A percentile compares a stretch with the other conserved stretches of the same genome.
Evolutionary conservation across 257 asterid species (phyloP).

Genomic region (Solanum lignicaule): DNA sequence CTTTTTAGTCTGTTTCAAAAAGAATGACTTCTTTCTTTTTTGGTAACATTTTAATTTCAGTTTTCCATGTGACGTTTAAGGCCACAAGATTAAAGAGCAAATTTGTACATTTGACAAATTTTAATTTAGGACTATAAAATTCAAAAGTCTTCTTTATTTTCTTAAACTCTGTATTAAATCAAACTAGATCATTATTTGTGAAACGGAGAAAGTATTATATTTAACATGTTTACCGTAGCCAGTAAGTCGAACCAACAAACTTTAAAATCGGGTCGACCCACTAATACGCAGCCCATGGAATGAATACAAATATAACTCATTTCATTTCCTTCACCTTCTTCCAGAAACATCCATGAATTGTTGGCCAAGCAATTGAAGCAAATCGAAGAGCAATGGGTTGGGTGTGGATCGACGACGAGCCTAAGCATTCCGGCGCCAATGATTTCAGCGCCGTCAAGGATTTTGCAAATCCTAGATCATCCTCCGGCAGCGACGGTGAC

Average conservation of each 20-base stretch:
- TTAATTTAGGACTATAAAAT: too few species aligned
- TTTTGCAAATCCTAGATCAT: neutral
- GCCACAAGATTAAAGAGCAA: too few species aligned
- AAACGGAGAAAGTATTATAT: too few species aligned
- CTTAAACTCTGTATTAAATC: too few species aligned
- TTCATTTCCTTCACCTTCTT: neutral
- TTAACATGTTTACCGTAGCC: neutral
- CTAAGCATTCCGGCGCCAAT: slow-evolving; percentile 9
- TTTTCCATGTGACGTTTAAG: too few species aligned
- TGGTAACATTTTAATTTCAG: too few species aligned
- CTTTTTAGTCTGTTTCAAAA: too few species aligned
- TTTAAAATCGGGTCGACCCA: neutral
- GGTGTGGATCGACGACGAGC: slow-evolving; percentile 30
- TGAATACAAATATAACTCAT: neutral
- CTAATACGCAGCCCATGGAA: neutral
- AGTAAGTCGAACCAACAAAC: neutral
- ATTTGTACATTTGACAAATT: too few species aligned
- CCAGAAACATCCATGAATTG: neutral
- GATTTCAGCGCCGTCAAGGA: neutral
- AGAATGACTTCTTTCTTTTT: too few species aligned
- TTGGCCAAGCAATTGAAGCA: neutral
- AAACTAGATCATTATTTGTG: too few species aligned
- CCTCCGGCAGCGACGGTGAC: neutral
- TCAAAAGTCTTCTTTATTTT: too few species aligned
- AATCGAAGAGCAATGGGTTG: slow-evolving; percentile 43